Conservation (phyloP, 768 basidiomycete species). For the Xerocomus spinulosus region DNA sequence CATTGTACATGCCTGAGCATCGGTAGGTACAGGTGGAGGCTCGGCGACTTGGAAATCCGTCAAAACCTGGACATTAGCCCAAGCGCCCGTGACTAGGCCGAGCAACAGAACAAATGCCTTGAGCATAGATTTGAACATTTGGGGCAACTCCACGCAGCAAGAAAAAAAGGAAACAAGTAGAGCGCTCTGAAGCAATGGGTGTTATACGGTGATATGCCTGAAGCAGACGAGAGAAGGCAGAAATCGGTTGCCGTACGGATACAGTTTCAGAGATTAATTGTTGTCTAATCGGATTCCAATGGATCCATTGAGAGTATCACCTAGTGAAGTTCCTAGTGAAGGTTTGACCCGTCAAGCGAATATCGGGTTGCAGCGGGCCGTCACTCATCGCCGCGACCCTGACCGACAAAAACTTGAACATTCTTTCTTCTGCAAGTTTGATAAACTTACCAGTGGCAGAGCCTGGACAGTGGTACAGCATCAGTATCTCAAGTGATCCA, state of each 20-base stretch:
- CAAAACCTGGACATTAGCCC: constrained; percentile 28
- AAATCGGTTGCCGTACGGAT: neutral
- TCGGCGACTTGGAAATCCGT: constrained; percentile 70
- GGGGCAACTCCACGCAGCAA: no score
- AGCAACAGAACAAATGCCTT: constrained; percentile 12
- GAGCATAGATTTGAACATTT: no score
- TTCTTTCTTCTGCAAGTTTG: no score
- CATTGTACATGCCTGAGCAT: constrained; percentile 58
- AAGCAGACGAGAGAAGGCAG: neutral
- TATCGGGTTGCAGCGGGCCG: no score
- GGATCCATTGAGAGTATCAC: no score
- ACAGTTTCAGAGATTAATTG: no score
- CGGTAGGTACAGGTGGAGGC: constrained; percentile 61
- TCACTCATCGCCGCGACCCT: no score
- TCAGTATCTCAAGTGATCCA: neutral
- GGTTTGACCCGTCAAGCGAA: no score
- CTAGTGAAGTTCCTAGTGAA: no score
- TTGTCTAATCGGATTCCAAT: no score
- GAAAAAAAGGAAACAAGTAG: constrained; percentile 2
- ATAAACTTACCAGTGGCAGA: no score
- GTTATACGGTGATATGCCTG: neutral
- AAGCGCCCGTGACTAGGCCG: constrained; percentile 4
- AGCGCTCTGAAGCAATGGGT: neutral
- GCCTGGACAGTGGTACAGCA: neutral
- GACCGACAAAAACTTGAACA: no score